Base-by-base conservation (phyloP, 1,139 yeast species). In the Blastobotrys capitulatus region DNA sequence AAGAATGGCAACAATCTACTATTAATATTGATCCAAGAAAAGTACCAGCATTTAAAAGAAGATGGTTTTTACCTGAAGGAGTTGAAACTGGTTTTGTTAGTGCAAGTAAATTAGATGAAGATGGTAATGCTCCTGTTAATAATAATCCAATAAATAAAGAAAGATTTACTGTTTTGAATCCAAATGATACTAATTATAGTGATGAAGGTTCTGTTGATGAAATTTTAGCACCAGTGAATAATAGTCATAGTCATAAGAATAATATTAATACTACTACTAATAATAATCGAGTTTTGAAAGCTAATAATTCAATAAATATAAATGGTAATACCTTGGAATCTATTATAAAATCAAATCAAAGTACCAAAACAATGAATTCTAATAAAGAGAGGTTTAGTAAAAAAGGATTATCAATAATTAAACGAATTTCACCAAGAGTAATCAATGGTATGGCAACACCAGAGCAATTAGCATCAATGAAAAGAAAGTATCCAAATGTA, bases 51-150 rank as follows among this genome's bases (percentile, higher is more conserved):
- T 38, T 9, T 44, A 47, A 63, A 44, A 77, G 76, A 55, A 66
- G 68, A 49, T 86, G 86, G 57, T 80, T 80, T 63, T 82, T 86
- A 87, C 96, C 96, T 0, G 90, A 84, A 56, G 76, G 82, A 61
- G 95, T 81, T 3, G 78, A 75, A 32, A 76, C 83, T 0, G 94
- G 94, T 0, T 86, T 88, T 58, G 71, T 74, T 38, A 71, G 72
- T 15, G 92, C 86, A 1, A 70, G 79, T 3, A 66, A 69, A 9
- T 29, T 29, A 29, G 32, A 29, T 29, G 32, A 13, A 3, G 9
- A 29, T 6, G 32, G 32, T 12, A 4, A 29, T 29, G 32, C 32
- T 6, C 32, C 32, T 6, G n/a, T 4, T 29, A 29, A 29, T 29
- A 29, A 13, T 29, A 29, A 29, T 29, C 12, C 12, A 6, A 9